Evolutionary conservation across 805 yeast genomes (phyloP).

Genomic region (Metschnikowia cubensis): DNA sequence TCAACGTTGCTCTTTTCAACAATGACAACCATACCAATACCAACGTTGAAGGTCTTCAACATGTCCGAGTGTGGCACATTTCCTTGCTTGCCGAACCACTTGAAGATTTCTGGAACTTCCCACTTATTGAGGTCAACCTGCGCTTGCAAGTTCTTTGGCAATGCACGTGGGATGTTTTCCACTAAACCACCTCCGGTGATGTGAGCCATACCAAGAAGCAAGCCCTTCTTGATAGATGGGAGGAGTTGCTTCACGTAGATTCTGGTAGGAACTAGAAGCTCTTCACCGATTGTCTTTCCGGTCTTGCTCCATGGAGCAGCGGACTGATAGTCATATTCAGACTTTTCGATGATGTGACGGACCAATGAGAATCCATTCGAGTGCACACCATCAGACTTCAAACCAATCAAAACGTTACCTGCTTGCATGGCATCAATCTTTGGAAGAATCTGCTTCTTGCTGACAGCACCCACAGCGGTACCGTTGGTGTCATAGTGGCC

Average conservation of each 20-base stretch:
- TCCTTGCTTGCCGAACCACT: constrained; percentile 91
- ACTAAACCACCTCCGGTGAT: constrained; percentile 98
- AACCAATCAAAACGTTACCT: constrained; percentile 83
- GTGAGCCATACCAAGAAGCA: constrained; percentile 86
- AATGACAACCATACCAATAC: constrained; percentile 93
- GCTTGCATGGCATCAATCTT: constrained; percentile 57
- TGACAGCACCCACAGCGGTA: constrained; percentile 96
- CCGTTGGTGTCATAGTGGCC: constrained; percentile 98
- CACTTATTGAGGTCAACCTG: constrained; percentile 72
- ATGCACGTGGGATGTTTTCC: constrained; percentile 93
- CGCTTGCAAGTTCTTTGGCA: constrained; percentile 79
- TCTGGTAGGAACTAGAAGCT: constrained; percentile 82
- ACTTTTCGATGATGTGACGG: constrained; percentile 81
- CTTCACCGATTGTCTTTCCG: constrained; percentile 74
- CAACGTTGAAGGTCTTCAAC: constrained; percentile 89
- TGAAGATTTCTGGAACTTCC: constrained; percentile 85
- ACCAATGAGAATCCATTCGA: constrained; percentile 95
- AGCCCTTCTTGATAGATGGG: constrained; percentile 61
- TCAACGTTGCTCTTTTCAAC: constrained; percentile 67
- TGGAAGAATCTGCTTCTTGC: constrained; percentile 72
- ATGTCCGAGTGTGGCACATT: constrained; percentile 83
- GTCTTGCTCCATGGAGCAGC: constrained; percentile 78
- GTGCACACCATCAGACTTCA: constrained; percentile 89
- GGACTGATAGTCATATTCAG: constrained; percentile 66
- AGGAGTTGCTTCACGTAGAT: constrained; percentile 91